Evolutionary conservation across 2,329 filamentous ascomycete species (phyloP), one percentile per base, ranked within the genome.

Genomic region (Hypomyces rosellus): DNA sequence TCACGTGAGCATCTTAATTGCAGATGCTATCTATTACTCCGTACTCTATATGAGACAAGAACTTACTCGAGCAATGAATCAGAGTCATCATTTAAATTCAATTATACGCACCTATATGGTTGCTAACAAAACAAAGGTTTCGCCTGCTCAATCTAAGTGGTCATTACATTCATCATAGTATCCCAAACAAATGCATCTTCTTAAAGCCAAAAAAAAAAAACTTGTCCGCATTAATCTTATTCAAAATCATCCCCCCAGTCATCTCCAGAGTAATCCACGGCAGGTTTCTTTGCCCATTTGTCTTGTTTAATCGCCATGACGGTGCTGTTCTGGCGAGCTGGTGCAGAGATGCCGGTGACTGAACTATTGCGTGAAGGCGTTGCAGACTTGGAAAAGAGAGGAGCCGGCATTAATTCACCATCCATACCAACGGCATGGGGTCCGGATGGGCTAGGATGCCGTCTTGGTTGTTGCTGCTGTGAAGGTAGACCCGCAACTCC

Each of bases 261-360:
- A 2, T 56, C 59, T 3, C 63, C 63, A 0, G 63, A 65, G 33
- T 64, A 64, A 48, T 65, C 62, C 9, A 50, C 56, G 1, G 58
- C 55, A 7, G 61, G 53, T 12, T 53, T 57, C 41, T 55, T 56
- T 7, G 55, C 51, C 62, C 60, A 63, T 38, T 58, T 59, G 37
- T 56, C 49, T 33, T 51, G 41, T 16, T 22, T 36, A n/a, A 22
- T 46, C 38, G 45, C n/a, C 30, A 15, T 25, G 22, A 18, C n/a
- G 6, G 11, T 25, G 4, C 37, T 41, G 15, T 33, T 50, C 13
- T 34, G n/a, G 9, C 22, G 6, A 13, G 37, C 15, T 7, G 13
- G n/a, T 22, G 6, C 6, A 42, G 40, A 22, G 36, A 5, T n/a
- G 6, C 36, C 16, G 3, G 36, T 16, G 14, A 16, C 14, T 16